A percentile compares a stretch with the other conserved stretches of the same genome.
Evolutionary conservation across 441 rosid species (phyloP).

Genomic region (Brassica hybrid): DNA sequence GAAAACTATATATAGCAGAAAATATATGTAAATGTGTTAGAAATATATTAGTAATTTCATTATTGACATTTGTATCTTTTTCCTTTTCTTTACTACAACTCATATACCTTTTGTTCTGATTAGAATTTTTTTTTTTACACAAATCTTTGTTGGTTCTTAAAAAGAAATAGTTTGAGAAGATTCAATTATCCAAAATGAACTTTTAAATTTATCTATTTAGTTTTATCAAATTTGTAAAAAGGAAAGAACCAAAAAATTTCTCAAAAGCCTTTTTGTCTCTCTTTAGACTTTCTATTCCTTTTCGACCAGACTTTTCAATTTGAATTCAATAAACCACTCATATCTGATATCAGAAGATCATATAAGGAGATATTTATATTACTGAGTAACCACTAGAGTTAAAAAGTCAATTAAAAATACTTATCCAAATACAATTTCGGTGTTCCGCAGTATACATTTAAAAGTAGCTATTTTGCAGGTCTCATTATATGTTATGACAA

Average conservation of each 20-base stretch:
- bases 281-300: too few species aligned
- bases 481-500: neutral
- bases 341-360: neutral
- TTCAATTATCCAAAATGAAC: too few species aligned
- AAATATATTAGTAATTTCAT: neutral
- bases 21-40: neutral
- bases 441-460: neutral
- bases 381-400: neutral
- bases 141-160: too few species aligned
- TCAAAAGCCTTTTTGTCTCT: too few species aligned
- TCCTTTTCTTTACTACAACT: neutral
- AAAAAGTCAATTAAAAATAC: neutral
- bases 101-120: too few species aligned
- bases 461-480: neutral
- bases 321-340: neutral
- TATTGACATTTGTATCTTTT: neutral
- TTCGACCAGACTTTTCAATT: too few species aligned
- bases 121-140: too few species aligned
- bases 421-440: neutral
- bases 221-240: too few species aligned
- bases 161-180: too few species aligned
- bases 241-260: too few species aligned
- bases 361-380: neutral
- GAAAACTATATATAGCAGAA: neutral
- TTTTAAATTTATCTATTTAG: too few species aligned